Base-by-base conservation (phyloP, 2,329 filamentous ascomycete genomes). In the Xylaria sp. region DNA sequence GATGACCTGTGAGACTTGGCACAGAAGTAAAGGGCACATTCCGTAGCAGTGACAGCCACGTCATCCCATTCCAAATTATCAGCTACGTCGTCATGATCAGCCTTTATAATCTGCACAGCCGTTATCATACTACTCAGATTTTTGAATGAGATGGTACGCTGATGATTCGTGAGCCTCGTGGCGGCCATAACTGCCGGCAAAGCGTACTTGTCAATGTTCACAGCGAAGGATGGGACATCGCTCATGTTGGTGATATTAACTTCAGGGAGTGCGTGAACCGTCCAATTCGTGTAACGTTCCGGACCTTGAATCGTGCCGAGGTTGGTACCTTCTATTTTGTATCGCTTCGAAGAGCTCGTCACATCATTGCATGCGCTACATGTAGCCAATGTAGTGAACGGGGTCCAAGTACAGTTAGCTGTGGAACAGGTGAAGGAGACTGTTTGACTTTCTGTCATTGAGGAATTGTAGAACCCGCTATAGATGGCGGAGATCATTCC, bases 11-110 rank as follows among this genome's bases (percentile, higher is more conserved):
- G 72, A 1, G 66, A 66, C 13, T 73, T 72, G 28, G 36, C 15
- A 28, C 73, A 76, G 60, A 75, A 72, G 48, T 70, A 73, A 1
- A 75, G 68, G 10, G 72, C 73, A 36, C 74, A 75, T 52, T 76
- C 74, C 25, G 67, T 74, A 4, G 69, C 74, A 3, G 69, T 64
- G 30, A 74, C 64, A 12, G 63, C 23, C 1, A 70, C 66, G 13
- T 74, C 63, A 1, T 69, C 64, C 72, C 72, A 75, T 3, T 1
- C 34, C 1, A 67, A 32, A 3, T 46, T 34, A 3, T 9, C n/a
- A 1, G 43, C 4, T 39, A 6, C n/a, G 15, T 39, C 45, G 2
- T 10, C 45, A 7, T 58, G n/a, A 7, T 32, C 23, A 30, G 58
- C 64, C 15, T 20, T 58, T 0, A 66, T 5, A 1, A 66, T 28